A percentile compares a stretch with the other conserved stretches of the same genome.
Evolutionary conservation across 208 protist genomes (phyloP).

Genomic region (Trypanosomatidae sp.): DNA sequence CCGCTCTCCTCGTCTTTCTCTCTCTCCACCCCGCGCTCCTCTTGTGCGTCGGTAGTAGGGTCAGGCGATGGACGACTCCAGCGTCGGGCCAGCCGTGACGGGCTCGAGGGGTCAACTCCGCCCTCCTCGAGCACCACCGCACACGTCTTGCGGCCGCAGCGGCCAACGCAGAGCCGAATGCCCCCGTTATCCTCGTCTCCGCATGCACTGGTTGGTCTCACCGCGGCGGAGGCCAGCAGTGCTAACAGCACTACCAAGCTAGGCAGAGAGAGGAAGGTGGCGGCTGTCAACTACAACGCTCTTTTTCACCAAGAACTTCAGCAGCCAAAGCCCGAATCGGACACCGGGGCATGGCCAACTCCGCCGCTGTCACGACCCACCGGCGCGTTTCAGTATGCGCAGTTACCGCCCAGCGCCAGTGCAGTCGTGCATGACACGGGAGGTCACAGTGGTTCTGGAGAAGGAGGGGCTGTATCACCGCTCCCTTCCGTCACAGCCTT

Average conservation of each 20-base stretch:
- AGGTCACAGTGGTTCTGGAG: neutral
- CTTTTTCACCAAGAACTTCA: conserved; percentile 25
- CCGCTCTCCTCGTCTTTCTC: neutral
- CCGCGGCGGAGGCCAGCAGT: neutral
- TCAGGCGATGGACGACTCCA: neutral
- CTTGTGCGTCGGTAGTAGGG: neutral
- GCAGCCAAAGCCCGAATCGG: conserved; percentile 3
- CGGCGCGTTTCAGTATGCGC: neutral
- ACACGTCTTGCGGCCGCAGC: conserved; percentile 10
- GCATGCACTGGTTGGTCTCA: neutral
- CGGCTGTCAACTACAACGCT: conserved; percentile 49
- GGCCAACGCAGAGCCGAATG: neutral
- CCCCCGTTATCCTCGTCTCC: neutral
- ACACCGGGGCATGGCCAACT: neutral
- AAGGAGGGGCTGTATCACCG: neutral
- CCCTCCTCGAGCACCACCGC: conserved; percentile 2
- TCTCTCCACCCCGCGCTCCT: conserved; percentile 18
- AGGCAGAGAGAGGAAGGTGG: conserved; percentile 2
- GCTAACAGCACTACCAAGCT: neutral
- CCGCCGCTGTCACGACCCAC: neutral
- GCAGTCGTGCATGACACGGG: neutral
- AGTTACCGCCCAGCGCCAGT: neutral
- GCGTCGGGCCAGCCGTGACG: neutral
- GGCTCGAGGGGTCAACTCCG: neutral
- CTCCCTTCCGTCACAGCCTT: neutral